Base-by-base conservation (phyloP, 78 protist species). In the Protostelium mycophagum region DNA sequence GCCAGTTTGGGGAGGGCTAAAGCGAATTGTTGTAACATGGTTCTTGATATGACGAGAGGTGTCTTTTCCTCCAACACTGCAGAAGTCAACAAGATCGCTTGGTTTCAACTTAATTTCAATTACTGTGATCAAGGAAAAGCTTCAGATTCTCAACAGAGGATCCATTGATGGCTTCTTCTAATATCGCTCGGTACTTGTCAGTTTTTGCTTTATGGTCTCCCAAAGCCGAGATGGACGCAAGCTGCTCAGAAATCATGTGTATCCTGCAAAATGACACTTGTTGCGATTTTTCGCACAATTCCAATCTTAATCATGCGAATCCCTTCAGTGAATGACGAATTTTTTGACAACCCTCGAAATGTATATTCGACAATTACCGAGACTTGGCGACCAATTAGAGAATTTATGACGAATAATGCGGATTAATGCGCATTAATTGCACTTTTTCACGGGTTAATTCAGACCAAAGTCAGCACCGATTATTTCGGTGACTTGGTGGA, bases 31-130 rank as follows among this genome's bases (percentile, higher is more conserved):
- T 38, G 84, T 38, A 95, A 87, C 39, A 94, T 86, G 31, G 89
- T 88, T 34, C 97, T 91, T 34, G 97, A 95, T 29, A 94, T 89
- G n/a, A 88, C 96, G 63, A 94, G 91, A 83, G 96, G 94, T 31
- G 95, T 92, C 9, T 73, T 31, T 36, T 95, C 96, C 38, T 94
- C 94, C 35, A 93, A 87, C 28, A 94, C 96, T 94, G 38, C 0
- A 5, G 34, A 31, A 28, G n/a, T n/a, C 25, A 83, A 83, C 34
- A 88, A 37, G 28, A n/a, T 34, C 23, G n/a, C 0, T 86, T 31
- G 25, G 83, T n/a, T 23, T 89, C 36, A 73, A 38, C 84, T 25
- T 63, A 39, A 51, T 35, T 36, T 35, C 83, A 35, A 63, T 9
- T 87, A 94, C 96, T 87, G 88, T 89, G 90, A 35, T 89, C 87